These are phyloP conservation scores for Fusarium buxicola DNA, from an alignment of 2,329 filamentous ascomycete genomes.

Conservation along the genomic window DNA sequence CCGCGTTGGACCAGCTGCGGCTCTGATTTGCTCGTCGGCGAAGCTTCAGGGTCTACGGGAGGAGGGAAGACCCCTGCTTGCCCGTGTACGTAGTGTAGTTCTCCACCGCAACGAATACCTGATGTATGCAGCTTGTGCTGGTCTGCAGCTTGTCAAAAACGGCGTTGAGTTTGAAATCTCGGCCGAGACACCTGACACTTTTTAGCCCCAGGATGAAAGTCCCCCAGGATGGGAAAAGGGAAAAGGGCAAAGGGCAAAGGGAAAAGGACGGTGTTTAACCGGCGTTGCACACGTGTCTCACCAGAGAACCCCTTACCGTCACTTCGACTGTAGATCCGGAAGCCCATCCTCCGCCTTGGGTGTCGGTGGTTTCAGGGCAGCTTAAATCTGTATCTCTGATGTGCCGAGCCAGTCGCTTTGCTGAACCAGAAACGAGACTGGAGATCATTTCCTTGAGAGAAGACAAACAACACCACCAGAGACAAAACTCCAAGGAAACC, in stretches of 20 bases:
- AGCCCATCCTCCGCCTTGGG: background rate
- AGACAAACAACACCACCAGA: background rate
- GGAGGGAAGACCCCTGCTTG: background rate
- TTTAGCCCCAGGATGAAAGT: too few species aligned
- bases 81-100: too few species aligned
- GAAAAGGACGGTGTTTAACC: too few species aligned
- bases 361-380: background rate
- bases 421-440: background rate
- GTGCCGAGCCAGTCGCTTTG: slow-evolving; percentile 8
- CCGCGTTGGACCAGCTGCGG: slow-evolving; percentile 13
- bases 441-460: slow-evolving; percentile 1
- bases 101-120: background rate
- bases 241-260: too few species aligned
- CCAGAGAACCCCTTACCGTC: slow-evolving; percentile 2
- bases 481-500: background rate
- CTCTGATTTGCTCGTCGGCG: slow-evolving; percentile 18
- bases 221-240: too few species aligned
- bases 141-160: slow-evolving; percentile 37
- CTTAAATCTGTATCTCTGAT: background rate
- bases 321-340: slow-evolving; percentile 13
- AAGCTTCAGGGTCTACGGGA: too few species aligned
- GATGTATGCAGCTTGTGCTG: slow-evolving; percentile 9
- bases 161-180: slow-evolving; percentile 34
- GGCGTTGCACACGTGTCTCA: slow-evolving; percentile 24
- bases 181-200: slow-evolving; percentile 39